Evolutionary conservation across 2,329 filamentous ascomycete genomes (phyloP).

Genomic region (Thielaviopsis cerberus): DNA sequence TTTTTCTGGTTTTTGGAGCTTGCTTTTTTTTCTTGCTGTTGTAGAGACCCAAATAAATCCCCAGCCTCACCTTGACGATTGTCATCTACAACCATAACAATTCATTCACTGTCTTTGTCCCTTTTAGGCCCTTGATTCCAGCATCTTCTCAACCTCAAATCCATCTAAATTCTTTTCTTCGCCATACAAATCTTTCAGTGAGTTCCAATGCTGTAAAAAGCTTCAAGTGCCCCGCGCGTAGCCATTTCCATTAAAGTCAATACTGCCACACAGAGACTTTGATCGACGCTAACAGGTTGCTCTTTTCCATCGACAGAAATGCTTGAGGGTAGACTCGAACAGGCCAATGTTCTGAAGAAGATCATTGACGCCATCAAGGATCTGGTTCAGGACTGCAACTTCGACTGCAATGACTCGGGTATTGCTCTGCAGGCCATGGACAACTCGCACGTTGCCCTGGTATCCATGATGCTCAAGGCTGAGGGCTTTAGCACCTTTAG

Average conservation of each 20-base stretch:
- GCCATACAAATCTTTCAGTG: not conserved
- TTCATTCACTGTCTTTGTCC: not conserved
- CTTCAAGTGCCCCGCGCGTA: not conserved
- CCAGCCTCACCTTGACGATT: not conserved
- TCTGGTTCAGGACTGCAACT: slow-evolving; percentile 98
- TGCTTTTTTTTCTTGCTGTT: not conserved
- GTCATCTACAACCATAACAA: not conserved
- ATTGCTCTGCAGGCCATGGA: slow-evolving; percentile 99
- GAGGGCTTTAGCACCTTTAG: slow-evolving; percentile 89
- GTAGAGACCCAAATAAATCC: not conserved
- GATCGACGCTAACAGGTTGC: slow-evolving; percentile 3
- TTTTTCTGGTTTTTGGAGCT: not conserved
- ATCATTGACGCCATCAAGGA: slow-evolving; percentile 99
- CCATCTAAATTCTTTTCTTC: not conserved
- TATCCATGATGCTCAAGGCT: slow-evolving; percentile 95
- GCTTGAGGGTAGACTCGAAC: slow-evolving; percentile 94
- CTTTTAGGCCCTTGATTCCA: not conserved
- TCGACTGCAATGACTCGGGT: slow-evolving; percentile 99
- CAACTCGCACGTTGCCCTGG: slow-evolving; percentile 96
- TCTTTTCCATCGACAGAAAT: slow-evolving; percentile 28
- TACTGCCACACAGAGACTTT: not conserved
- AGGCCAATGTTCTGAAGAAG: slow-evolving; percentile 90
- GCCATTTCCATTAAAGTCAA: not conserved
- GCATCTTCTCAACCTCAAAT: not conserved
- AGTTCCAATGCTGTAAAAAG: not conserved